phyloP scores from a whole-genome alignment of 805 yeast genomes.

The Lipomyces oligophaga region DNA sequence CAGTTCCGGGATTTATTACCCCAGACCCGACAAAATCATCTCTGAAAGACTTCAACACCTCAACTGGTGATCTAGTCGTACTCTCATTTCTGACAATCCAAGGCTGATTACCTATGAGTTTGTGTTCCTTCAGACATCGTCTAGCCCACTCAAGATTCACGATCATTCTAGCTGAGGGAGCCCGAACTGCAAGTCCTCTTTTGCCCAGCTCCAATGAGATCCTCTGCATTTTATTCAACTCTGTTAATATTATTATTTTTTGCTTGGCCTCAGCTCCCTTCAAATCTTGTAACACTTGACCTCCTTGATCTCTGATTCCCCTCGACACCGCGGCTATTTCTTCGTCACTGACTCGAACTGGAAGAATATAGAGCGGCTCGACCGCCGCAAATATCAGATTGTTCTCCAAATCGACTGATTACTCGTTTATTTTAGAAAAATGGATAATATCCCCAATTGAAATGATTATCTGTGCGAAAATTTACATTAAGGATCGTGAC shows the following conservation, averaged over 20 bases:
- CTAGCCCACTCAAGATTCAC: conserved; percentile 15
- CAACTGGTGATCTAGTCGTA: background rate
- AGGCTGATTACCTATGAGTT: no score
- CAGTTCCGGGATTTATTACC: no score
- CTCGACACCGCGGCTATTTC: background rate
- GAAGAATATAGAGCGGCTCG: conserved; percentile 14
- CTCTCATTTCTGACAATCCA: conserved; percentile 2
- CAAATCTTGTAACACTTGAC: background rate
- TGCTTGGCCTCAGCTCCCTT: conserved; percentile 4
- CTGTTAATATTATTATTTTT: no score
- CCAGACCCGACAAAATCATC: background rate
- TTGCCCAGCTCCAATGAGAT: conserved; percentile 19
- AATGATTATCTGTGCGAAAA: no score
- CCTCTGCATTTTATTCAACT: conserved; percentile 9
- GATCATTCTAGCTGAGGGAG: background rate
- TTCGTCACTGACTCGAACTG: conserved; percentile 13
- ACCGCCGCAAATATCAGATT: background rate
- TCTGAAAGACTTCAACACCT: no score
- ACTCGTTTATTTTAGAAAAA: no score
- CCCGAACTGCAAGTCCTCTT: conserved; percentile 3
- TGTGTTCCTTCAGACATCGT: background rate
- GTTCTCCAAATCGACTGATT: no score
- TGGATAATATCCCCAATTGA: no score
- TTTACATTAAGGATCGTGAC: no score
- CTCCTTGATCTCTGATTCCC: conserved; percentile 4